Evolutionary conservation across 768 basidiomycete genomes (phyloP).

Genomic region (Leccinum uliginosum): DNA sequence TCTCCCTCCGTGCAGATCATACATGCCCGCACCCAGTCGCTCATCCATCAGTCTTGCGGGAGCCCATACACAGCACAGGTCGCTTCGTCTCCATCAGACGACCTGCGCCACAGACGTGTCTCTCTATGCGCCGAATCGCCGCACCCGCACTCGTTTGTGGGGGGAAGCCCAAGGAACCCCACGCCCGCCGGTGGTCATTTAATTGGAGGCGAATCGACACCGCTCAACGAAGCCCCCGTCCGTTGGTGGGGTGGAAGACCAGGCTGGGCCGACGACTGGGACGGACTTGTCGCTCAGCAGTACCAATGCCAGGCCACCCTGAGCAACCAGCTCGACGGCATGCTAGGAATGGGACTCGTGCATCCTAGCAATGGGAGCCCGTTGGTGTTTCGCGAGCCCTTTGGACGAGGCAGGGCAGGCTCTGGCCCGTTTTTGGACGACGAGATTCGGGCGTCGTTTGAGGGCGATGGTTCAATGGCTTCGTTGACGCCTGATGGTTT

Average conservation of each 20-base stretch:
- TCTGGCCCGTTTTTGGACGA: slow-evolving; percentile 17
- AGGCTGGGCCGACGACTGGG: slow-evolving; percentile 21
- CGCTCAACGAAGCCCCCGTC: slow-evolving; percentile 16
- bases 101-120: not conserved
- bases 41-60: slow-evolving; percentile 15
- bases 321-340: not conserved
- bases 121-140: slow-evolving; percentile 11
- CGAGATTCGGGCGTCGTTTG: slow-evolving; percentile 20
- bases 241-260: slow-evolving; percentile 19
- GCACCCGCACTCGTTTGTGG: not conserved
- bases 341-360: not conserved
- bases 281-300: not conserved
- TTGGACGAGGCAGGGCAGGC: not conserved
- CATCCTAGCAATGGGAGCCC: not conserved
- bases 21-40: slow-evolving; percentile 12
- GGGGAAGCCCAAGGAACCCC: not conserved
- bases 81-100: not conserved
- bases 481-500: not conserved
- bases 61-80: not conserved
- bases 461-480: not conserved
- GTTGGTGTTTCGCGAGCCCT: slow-evolving; percentile 3
- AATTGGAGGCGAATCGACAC: slow-evolving; percentile 4
- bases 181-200: too few relatives aligned
- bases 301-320: not conserved
- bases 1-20: slow-evolving; percentile 1